Percentiles rank a stretch among this genome's conserved stretches.
Evolutionary conservation across 129 eudicot species (phyloP).

Genomic region (Flaveria trinervia): DNA sequence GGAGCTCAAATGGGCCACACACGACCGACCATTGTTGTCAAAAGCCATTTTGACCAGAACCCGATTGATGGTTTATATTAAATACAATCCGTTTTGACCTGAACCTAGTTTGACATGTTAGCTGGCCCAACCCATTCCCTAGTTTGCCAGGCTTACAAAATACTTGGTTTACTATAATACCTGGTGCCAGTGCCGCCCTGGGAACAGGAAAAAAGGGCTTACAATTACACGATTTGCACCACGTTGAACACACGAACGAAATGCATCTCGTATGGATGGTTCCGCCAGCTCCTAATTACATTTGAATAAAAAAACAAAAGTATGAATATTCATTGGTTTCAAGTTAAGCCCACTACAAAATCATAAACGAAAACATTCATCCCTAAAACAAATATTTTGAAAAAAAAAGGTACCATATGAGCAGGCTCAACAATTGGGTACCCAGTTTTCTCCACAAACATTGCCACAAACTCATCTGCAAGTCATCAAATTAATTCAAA

Average conservation of each 20-base stretch:
- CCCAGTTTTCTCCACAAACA: conserved; percentile 78
- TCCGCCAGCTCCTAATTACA: conserved; percentile 73
- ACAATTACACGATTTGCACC: conserved; percentile 86
- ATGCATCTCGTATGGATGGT: conserved; percentile 85
- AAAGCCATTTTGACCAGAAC: too few relatives aligned
- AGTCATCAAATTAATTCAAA: conserved; percentile 25
- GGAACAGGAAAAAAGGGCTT: conserved; percentile 94
- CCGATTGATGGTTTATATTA: too few relatives aligned
- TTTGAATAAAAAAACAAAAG: background rate
- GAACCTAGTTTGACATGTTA: background rate
- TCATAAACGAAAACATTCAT: background rate
- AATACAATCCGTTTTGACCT: too few relatives aligned
- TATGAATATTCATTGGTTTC: conserved; percentile 13
- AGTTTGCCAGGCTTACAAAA: background rate
- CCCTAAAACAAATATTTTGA: background rate
- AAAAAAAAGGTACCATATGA: conserved; percentile 70
- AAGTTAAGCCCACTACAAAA: conserved; percentile 15
- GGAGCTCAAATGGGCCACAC: background rate
- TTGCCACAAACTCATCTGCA: conserved; percentile 87
- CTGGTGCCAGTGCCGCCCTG: conserved; percentile 98
- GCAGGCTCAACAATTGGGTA: conserved; percentile 96
- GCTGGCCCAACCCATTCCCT: background rate
- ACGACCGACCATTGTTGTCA: background rate
- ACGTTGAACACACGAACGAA: conserved; percentile 67
- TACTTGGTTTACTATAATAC: conserved; percentile 40